These are phyloP conservation scores for Rhizophora apiculata DNA, from an alignment of 345 rosid genomes.

Conservation along the genomic window DNA sequence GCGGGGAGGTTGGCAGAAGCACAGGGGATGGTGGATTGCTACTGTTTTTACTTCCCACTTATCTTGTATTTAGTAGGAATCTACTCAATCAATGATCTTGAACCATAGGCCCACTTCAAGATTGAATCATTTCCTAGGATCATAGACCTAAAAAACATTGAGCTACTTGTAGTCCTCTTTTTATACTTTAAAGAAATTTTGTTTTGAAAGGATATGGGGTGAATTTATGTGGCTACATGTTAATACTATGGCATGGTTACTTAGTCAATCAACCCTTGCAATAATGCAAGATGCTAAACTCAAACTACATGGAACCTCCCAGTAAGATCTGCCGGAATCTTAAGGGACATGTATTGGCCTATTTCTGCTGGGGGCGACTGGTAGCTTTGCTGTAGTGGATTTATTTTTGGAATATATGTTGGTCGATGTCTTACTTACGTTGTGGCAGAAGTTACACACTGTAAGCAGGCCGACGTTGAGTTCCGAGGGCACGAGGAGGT, in stretches of 20 bases:
- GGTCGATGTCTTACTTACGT: conserved; percentile 98
- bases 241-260: too few relatives aligned
- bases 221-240: too few relatives aligned
- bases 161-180: too few relatives aligned
- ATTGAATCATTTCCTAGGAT: too few relatives aligned
- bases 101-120: too few relatives aligned
- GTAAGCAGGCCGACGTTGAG: conserved; percentile 90
- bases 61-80: not conserved
- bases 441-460: conserved; percentile 98
- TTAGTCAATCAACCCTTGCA: not conserved
- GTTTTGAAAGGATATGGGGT: too few relatives aligned
- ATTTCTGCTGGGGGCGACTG: not conserved
- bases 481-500: conserved; percentile 86
- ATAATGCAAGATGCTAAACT: not conserved
- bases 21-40: not conserved
- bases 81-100: too few relatives aligned
- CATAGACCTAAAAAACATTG: too few relatives aligned
- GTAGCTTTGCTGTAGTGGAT: conserved; percentile 3
- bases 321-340: not conserved
- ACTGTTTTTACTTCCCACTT: not conserved
- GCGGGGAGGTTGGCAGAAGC: not conserved
- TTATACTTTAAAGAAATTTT: too few relatives aligned
- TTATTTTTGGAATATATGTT: conserved; percentile 41
- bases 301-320: not conserved
- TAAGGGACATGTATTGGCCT: not conserved